These are phyloP conservation scores for Mangifera indica DNA, from an alignment of 345 rosid genomes.

Conservation along the genomic window DNA sequence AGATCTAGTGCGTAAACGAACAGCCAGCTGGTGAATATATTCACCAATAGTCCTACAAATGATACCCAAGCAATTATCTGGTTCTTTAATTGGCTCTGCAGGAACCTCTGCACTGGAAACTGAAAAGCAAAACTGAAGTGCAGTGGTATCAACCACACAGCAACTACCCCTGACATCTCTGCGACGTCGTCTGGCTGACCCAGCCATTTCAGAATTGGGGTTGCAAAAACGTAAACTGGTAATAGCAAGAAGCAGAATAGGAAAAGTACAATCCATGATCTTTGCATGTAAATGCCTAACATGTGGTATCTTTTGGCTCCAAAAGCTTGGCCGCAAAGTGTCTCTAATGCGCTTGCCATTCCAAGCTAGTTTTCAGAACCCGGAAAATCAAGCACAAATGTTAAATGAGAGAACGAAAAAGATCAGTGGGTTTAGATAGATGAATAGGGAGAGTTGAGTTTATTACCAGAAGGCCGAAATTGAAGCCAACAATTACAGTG, in stretches of 20 bases:
- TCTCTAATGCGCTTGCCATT: conserved; percentile 81
- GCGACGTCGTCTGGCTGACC: conserved; percentile 73
- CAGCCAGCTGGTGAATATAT: conserved; percentile 54
- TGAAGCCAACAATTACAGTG: conserved; percentile 69
- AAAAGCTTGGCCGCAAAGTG: conserved; percentile 77
- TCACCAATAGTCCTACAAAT: conserved; percentile 37
- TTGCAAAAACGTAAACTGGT: conserved; percentile 55
- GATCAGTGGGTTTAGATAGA: too few species aligned
- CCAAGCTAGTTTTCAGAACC: conserved; percentile 40
- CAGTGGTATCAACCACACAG: conserved; percentile 57
- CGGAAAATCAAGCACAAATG: background rate
- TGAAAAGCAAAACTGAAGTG: conserved; percentile 62
- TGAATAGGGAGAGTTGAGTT: too few species aligned
- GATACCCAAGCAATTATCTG: conserved; percentile 48
- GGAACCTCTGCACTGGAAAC: conserved; percentile 63
- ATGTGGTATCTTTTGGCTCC: conserved; percentile 62
- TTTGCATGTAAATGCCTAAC: conserved; percentile 72
- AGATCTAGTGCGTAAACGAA: conserved; percentile 44
- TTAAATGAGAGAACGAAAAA: too few species aligned
- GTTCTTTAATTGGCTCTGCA: conserved; percentile 65
- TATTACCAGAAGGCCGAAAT: conserved; percentile 61
- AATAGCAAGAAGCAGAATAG: conserved; percentile 48
- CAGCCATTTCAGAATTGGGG: conserved; percentile 51
- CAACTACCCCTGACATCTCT: conserved; percentile 49
- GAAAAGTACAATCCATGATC: conserved; percentile 67